These are phyloP conservation scores for Pseudogymnoascus sp. DNA, from an alignment of 2,329 filamentous ascomycete species.

Conservation along the genomic window DNA sequence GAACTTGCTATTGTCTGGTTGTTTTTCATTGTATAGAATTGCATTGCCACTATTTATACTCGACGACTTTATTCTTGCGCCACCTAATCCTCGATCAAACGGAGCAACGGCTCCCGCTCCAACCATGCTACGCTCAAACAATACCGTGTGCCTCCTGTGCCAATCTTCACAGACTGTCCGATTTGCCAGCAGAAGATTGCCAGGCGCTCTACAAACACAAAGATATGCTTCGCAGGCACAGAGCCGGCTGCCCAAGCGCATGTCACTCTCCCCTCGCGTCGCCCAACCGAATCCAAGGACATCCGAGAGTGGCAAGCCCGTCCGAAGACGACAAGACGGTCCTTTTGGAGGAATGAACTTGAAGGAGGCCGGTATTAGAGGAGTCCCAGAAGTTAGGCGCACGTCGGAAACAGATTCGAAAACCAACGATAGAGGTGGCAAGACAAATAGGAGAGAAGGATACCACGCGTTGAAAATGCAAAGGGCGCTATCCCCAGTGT, in stretches of 20 bases:
- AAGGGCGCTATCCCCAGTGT: conserved; percentile 62
- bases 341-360: conserved; percentile 55
- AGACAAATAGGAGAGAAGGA: conserved; percentile 35
- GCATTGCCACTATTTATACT: not conserved
- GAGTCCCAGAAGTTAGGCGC: conserved; percentile 31
- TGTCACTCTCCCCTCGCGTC: conserved; percentile 41
- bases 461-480: conserved; percentile 91
- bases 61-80: not conserved
- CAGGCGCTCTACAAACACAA: conserved; percentile 13
- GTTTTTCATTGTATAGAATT: not conserved
- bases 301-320: conserved; percentile 26
- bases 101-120: conserved; percentile 2
- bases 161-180: conserved; percentile 2
- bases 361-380: conserved; percentile 38
- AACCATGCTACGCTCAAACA: conserved; percentile 8
- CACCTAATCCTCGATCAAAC: conserved; percentile 2
- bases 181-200: not conserved
- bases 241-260: conserved; percentile 39
- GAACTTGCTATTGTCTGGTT: not conserved
- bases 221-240: conserved; percentile 25
- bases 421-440: conserved; percentile 12
- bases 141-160: conserved; percentile 10
- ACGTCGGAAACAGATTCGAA: conserved; percentile 11
- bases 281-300: conserved; percentile 23
- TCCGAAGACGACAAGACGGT: conserved; percentile 36